Evolutionary conservation across 2,329 filamentous ascomycete genomes (phyloP).

Genomic region (Aspergillus luchuensis): DNA sequence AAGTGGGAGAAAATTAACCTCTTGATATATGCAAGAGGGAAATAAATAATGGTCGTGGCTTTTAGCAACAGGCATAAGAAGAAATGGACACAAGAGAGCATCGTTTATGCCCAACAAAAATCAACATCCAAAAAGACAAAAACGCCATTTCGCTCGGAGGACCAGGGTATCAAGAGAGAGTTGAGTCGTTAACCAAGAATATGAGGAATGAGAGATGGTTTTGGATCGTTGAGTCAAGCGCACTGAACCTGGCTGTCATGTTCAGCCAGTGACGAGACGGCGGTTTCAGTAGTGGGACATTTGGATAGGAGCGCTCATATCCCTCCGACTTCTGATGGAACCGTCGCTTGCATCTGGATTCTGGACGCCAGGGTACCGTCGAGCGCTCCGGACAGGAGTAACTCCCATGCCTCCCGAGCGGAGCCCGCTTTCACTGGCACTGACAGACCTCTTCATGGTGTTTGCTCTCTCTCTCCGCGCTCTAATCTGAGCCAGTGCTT

Average conservation of each 20-base stretch:
- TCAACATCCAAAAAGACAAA: not conserved
- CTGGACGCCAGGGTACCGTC: constrained; percentile 38
- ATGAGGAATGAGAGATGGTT: constrained; percentile 11
- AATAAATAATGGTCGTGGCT: not conserved
- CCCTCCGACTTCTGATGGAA: constrained; percentile 35
- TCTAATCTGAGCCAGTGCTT: constrained; percentile 52
- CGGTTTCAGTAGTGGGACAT: constrained; percentile 31
- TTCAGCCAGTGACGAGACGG: constrained; percentile 1
- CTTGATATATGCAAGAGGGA: not conserved
- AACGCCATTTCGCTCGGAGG: constrained; percentile 24
- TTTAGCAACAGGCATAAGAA: not conserved
- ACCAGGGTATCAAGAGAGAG: constrained; percentile 33
- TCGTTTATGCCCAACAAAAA: not conserved
- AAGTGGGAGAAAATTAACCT: not conserved
- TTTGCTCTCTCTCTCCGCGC: constrained; percentile 50
- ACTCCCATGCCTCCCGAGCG: constrained; percentile 28
- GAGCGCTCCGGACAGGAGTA: constrained; percentile 30
- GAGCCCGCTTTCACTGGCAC: constrained; percentile 39
- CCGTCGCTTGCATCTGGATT: constrained; percentile 31
- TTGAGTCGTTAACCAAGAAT: constrained; percentile 14
- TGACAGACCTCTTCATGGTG: constrained; percentile 45
- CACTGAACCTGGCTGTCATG: constrained; percentile 8
- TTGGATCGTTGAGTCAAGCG: constrained; percentile 10
- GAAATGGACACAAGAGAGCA: not conserved
- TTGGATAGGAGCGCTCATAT: constrained; percentile 42